Percentiles rank a stretch among this genome's conserved stretches.
Evolutionary conservation across 1,284 basidiomycete species (phyloP).

Genomic region (Malassezia dermatis): DNA sequence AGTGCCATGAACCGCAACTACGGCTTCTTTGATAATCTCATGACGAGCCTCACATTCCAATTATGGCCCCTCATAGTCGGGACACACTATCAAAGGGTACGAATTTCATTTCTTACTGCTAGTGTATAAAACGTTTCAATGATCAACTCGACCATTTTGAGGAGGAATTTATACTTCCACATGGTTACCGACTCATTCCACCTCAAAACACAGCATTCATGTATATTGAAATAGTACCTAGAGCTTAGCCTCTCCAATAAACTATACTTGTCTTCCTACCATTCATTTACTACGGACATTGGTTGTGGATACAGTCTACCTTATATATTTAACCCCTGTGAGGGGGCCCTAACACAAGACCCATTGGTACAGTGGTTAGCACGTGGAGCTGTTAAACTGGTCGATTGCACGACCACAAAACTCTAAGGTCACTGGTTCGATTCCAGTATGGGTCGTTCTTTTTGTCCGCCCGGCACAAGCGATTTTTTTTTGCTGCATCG

Average conservation of each 20-base stretch:
- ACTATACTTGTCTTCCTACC: not conserved
- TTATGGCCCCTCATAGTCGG: conserved; percentile 6
- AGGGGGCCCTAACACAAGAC: too few relatives aligned
- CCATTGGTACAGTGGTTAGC: conserved; percentile 24
- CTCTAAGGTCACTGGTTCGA: conserved; percentile 23
- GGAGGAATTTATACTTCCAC: not conserved
- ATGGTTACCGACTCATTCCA: not conserved
- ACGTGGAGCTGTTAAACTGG: conserved; percentile 23
- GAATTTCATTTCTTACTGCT: not conserved
- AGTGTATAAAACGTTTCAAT: conserved; percentile 11
- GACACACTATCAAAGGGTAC: conserved; percentile 8
- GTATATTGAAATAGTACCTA: conserved; percentile 3
- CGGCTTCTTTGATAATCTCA: conserved; percentile 10
- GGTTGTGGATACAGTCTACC: too few relatives aligned
- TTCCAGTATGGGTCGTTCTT: conserved; percentile 20
- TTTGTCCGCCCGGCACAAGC: not conserved
- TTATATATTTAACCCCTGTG: too few relatives aligned
- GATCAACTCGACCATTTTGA: conserved; percentile 3
- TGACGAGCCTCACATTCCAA: conserved; percentile 12
- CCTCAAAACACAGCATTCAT: conserved; percentile 3
- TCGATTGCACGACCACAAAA: conserved; percentile 15
- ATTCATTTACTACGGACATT: too few relatives aligned
- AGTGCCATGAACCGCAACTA: not conserved
- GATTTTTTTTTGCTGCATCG: not conserved
- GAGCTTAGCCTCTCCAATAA: not conserved